Evolutionary conservation across 495 filamentous ascomycete genomes (phyloP), one percentile per base, ranked within the genome.

Genomic region (Penicilliopsis zonata): DNA sequence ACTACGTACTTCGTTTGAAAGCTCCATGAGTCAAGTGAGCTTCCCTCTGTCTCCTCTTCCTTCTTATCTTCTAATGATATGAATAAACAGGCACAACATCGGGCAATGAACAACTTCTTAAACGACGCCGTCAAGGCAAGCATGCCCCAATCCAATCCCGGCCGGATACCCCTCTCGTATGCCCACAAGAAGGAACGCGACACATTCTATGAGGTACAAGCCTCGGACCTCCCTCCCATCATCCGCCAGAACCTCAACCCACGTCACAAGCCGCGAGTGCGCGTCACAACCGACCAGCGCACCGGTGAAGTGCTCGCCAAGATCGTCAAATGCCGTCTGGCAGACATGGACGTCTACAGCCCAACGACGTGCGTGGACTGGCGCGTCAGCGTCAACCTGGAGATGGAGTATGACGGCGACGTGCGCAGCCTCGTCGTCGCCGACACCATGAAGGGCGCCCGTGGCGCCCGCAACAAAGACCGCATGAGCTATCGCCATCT

Each of bases 301-400:
- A 81, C 76, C 0, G 72, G 74, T 12, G 64, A 80, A 35, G 58
- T 85, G 5, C 42, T 86, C 7, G 84, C 78, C 19, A 85, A 82
- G 50, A 94, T 96, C 28, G 70, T 96, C 48, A 96, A 96, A 64
- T 75, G 72, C 14, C 72, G 84, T 18, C 56, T 96, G n/a, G 78
- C 78, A 19, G 84, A 96, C 52, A 52, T 90, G 5, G 78, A 87
- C 39, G 66, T 94, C 7, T 77, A 75, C 54, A 78, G 80, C 36
- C 86, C 88, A 1, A 55, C 62, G 20, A 70, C 65, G 9, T 63
- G 67, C 3, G 75, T 94, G 26, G 88, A 94, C 51, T 92, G 80
- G 61, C 76, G 88, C 13, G 74, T 96, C 39, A 87, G 82, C 41
- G 71, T 94, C 42, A 94, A 87, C 44, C 64, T 94, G 4, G 88